Evolutionary conservation across 1,284 basidiomycete species (phyloP), one percentile per base, ranked within the genome.

Genomic region (Tylopilus sp.): DNA sequence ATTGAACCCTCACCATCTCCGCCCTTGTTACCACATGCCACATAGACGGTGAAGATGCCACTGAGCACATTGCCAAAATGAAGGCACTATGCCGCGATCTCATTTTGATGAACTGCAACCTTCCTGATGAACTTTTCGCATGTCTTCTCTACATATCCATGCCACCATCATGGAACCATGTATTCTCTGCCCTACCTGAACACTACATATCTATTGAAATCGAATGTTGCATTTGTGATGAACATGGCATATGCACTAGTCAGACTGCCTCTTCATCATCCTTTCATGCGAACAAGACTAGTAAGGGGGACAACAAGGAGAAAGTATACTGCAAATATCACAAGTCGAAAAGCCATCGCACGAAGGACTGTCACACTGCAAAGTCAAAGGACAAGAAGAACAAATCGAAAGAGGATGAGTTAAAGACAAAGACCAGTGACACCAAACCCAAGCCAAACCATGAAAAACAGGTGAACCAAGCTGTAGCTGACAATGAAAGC

Each of bases 141-240:
- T 57, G 56, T 3, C 57, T 57, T 18, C 39, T 57, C 3, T 7
- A 7, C 0, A 46, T 57, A 3, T 54, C 47, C n/a, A 57, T 57
- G 52, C 52, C 46, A 1, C 0, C 29, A 0, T 30, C 17, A 0
- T 57, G 50, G 56, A 57, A 57, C 35, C 44, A 51, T 3, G 20
- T 50, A 2, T 57, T 57, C 15, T 17, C 40, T 2, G 33, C 40
- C 2, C 38, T 57, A 4, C 35, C 46, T 0, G 37, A 50, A 0
- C 26, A n/a, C 1, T 57, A 57, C 4, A 43, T 41, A 9, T 56
- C 48, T 0, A 1, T 21, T 0, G 36, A 56, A 17, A 30, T 56
- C 0, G 28, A 57, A 8, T 7, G 17, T 0, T 5, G 7, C n/a
- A 57, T 57, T 9, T 1, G 12, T 2, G 48, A 56, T 0, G 30